Evolutionary conservation across 2,329 filamentous ascomycete species (phyloP), one percentile per base, ranked within the genome.

Genomic region (Scytalidium lignicola): DNA sequence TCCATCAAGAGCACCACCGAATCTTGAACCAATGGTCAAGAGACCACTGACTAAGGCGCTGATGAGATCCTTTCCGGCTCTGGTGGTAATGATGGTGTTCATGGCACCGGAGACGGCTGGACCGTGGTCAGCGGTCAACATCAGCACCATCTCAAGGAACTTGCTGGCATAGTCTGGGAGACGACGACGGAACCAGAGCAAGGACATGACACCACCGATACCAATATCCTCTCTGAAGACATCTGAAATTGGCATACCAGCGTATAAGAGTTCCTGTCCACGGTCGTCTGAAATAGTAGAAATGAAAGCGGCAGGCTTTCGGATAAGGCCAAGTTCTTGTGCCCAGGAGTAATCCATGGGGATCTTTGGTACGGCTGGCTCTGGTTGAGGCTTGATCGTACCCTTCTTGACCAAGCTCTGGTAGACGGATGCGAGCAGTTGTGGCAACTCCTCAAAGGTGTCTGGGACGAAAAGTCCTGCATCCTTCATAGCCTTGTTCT

Each of bases 41-140:
- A 99, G 88, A 90, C 93, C 93, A 64, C 88, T 88, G 50, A 99
- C 93, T 56, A 99, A 82, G 43, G 93, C 88, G 64, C 85, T 91
- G 78, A 99, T 97, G 61, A 99, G 78, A 70, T 99, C 93, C 82
- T 99, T 99, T 71, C 93, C 93, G 56, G 93, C 93, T 88, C 93
- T 89, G 52, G 93, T 99, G 56, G 93, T 99, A 71, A 99, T 97
- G 71, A 99, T 99, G 70, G 93, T 99, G 86, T 99, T 99, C 93
- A 99, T 99, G 72, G 93, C 93, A 82, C 93, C 93, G 63, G 93
- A 99, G 63, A 99, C 93, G 63, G 93, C 93, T 48, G 93, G 93
- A 74, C 93, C 93, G 84, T 99, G 93, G 69, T 99, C 93, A 64
- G 93, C 93, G 67, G 93, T 99, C 67, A 99, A 84, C 93, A 99